Evolutionary conservation across 2,329 filamentous ascomycete species (phyloP).

Genomic region (Botrytis tulipae): DNA sequence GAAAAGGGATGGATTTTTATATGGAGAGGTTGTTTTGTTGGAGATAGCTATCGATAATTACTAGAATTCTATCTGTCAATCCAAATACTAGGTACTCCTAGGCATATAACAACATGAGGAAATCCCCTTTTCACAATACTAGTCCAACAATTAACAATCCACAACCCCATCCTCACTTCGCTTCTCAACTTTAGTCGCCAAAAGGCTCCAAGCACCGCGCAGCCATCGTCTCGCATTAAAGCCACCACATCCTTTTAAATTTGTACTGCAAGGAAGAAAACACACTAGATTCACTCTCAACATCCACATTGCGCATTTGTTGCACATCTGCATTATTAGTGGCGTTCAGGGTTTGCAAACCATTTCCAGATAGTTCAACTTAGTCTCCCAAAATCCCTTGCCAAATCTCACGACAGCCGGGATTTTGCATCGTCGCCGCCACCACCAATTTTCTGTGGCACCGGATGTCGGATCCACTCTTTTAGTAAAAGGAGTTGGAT

Average conservation of each 20-base stretch:
- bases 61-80: neutral
- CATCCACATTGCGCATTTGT: neutral
- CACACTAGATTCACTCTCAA: neutral
- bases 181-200: neutral
- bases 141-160: neutral
- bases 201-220: neutral
- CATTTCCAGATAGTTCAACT: neutral
- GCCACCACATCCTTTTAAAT: neutral
- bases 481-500: neutral
- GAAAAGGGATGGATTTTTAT: neutral
- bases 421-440: neutral
- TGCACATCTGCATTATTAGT: conserved; percentile 18
- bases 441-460: neutral
- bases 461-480: neutral
- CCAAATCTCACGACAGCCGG: neutral
- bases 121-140: neutral
- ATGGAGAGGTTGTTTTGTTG: neutral
- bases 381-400: neutral
- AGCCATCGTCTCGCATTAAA: neutral
- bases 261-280: neutral
- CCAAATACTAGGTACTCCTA: no score
- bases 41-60: neutral
- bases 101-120: no score
- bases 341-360: neutral
- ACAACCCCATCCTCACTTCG: neutral